Evolutionary conservation across 768 basidiomycete species (phyloP).

Genomic region (Tylopilus balloui): DNA sequence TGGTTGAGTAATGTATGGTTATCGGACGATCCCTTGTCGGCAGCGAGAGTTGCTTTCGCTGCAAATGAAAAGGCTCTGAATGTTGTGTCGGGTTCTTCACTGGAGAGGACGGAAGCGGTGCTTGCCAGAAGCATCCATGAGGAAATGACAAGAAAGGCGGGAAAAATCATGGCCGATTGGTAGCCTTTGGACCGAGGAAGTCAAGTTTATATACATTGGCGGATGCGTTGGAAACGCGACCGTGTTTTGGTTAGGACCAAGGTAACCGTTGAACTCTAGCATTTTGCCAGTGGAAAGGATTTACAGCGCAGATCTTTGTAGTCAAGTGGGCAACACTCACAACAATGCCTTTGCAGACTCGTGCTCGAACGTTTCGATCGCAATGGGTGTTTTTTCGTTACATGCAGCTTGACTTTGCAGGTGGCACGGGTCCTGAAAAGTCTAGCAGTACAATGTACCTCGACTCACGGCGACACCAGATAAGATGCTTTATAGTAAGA

Average conservation of each 20-base stretch:
- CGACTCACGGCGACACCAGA: too few species aligned
- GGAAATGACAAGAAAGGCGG: conserved; percentile 5
- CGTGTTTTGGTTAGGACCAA: conserved; percentile 7
- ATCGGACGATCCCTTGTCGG: conserved; percentile 18
- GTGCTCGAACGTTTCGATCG: too few species aligned
- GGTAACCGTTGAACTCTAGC: too few species aligned
- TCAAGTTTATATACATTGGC: conserved; percentile 1
- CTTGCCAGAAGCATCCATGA: conserved; percentile 33
- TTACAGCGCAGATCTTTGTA: too few species aligned
- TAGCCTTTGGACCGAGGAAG: not conserved
- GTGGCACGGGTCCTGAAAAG: too few species aligned
- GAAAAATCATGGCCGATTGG: conserved; percentile 13
- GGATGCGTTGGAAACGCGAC: conserved; percentile 14
- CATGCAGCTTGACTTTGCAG: too few species aligned
- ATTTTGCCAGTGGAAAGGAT: too few species aligned
- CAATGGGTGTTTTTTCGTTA: too few species aligned
- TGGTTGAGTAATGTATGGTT: conserved; percentile 25
- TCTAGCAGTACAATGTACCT: too few species aligned
- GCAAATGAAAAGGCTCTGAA: conserved; percentile 21
- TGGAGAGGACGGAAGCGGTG: conserved; percentile 20
- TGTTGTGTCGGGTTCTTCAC: not conserved
- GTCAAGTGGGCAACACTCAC: too few species aligned
- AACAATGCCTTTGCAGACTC: too few species aligned
- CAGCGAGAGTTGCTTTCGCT: conserved; percentile 13
- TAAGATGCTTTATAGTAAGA: too few species aligned